Evolutionary conservation across 768 basidiomycete species (phyloP), one percentile per base, ranked within the genome.

Genomic region (Solioccasus polychromus): DNA sequence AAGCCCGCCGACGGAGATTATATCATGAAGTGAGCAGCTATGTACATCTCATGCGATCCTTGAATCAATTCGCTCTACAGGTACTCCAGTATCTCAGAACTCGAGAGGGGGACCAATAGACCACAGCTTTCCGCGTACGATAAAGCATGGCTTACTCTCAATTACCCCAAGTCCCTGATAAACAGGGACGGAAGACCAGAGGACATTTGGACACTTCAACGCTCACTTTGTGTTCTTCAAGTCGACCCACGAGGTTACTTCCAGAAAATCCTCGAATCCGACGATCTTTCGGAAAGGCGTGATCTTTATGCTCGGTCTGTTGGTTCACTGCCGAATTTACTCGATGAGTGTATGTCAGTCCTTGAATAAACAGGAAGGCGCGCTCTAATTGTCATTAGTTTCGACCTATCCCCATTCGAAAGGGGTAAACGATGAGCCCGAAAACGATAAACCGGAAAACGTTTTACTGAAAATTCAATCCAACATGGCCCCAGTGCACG

Each of bases 11-110:
- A 17, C 30, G 12, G 17, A 24, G 40, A 31, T 10, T 42, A 29
- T 8, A 42, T 42, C 30, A 42, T 42, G 40, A 31, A 6, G 40
- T 32, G n/a, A n/a, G n/a, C n/a, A n/a, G n/a, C n/a, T n/a, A n/a
- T n/a, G n/a, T n/a, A n/a, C n/a, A n/a, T n/a, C n/a, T n/a, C n/a
- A n/a, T n/a, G n/a, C n/a, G n/a, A n/a, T n/a, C n/a, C n/a, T n/a
- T n/a, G n/a, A n/a, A n/a, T n/a, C n/a, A n/a, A n/a, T n/a, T n/a
- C n/a, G n/a, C n/a, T n/a, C n/a, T n/a, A n/a, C n/a, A n/a, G n/a
- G n/a, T n/a, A n/a, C n/a, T n/a, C n/a, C n/a, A n/a, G n/a, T n/a
- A n/a, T n/a, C n/a, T n/a, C n/a, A n/a, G n/a, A n/a, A n/a, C n/a
- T n/a, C n/a, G n/a, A n/a, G n/a, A n/a, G n/a, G n/a, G n/a, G n/a